Evolutionary conservation across 2,329 filamentous ascomycete genomes (phyloP), one percentile per base, ranked within the genome.

Genomic region (Diaporthe amygdali): DNA sequence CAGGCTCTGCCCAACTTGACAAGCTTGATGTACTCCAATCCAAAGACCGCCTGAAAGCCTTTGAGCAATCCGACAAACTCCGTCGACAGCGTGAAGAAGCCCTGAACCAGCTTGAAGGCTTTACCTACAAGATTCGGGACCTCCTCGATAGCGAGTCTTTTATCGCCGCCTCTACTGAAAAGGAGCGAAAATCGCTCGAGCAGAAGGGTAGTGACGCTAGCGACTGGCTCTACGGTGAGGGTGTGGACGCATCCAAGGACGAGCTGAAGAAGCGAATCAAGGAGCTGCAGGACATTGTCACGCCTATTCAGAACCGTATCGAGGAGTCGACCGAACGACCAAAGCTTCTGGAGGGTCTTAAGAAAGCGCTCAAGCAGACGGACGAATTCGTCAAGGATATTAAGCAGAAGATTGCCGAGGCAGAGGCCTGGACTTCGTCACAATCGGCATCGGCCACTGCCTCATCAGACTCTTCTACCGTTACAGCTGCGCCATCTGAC

Each of bases 181-280:
- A 89, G 25, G 89, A 95, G 78, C 89, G 94, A 56, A 80, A 86
- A 8, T 82, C 84, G n/a, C 87, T 98, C 15, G 88, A 92, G 76
- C 85, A 90, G 72, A 91, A 91, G 77, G 87, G 94, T 47, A 87
- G 89, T 72, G 89, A 90, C 61, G 88, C 91, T 27, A 93, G 93
- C 76, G 95, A 97, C 14, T 99, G 96, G 96, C 90, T 99, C 72
- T 96, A 97, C 79, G 93, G 90, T 20, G 95, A 95, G 56, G 94
- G 96, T 69, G 87, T 89, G 20, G 91, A 95, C 61, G 95, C 96
- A 5, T 86, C 89, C 44, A 91, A 91, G 71, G 90, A 93, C 3
- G 90, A 92, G 59, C 88, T 99, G 77, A 93, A 92, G 80, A 87
- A 89, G 69, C 94, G 92, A 79, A 88, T 97, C 63, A 92, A 94